Percentiles rank a stretch among this genome's conserved stretches.
Conservation (phyloP, 2,329 filamentous ascomycete genomes). For the Ramularia collo-cygni region DNA sequence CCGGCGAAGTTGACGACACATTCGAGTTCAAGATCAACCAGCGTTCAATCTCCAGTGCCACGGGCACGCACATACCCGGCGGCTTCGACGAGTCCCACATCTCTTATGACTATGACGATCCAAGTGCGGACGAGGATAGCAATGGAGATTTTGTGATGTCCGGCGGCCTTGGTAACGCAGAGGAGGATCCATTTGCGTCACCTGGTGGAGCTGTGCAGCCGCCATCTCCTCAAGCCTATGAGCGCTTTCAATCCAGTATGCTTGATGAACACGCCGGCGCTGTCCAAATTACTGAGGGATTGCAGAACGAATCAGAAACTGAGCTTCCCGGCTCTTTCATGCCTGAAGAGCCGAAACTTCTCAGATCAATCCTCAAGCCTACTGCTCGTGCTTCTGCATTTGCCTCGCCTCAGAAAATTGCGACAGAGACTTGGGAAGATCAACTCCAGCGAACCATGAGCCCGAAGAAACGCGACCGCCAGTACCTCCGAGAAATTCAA, state of each 20-base stretch:
- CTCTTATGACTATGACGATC: constrained; percentile 49
- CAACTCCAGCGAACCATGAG: constrained; percentile 92
- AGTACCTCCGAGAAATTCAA: constrained; percentile 61
- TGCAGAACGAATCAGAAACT: constrained; percentile 51
- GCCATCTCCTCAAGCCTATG: constrained; percentile 22
- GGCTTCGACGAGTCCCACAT: constrained; percentile 58
- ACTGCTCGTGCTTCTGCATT: constrained; percentile 27
- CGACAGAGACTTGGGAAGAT: constrained; percentile 80
- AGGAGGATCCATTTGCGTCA: constrained; percentile 21
- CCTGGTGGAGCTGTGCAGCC: constrained; percentile 26
- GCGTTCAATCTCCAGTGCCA: constrained; percentile 34
- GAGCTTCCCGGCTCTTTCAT: constrained; percentile 74
- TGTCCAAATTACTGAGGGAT: constrained; percentile 53
- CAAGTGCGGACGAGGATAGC: constrained; percentile 28
- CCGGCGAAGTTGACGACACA: constrained; percentile 40
- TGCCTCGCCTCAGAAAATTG: constrained; percentile 49
- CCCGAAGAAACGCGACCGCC: constrained; percentile 83
- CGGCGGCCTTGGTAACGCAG: constrained; percentile 16
- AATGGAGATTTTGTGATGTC: constrained; percentile 37
- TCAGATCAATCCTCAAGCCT: constrained; percentile 45
- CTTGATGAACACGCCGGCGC: constrained; percentile 37
- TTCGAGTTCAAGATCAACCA: constrained; percentile 47
- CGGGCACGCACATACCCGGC: constrained; percentile 57
- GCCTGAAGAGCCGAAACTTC: constrained; percentile 59
- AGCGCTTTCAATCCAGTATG: constrained; percentile 27